Percentiles rank a stretch among this genome's conserved stretches.
Evolutionary conservation across 495 filamentous ascomycete species (phyloP).

Genomic region (Daldinia decipiens): DNA sequence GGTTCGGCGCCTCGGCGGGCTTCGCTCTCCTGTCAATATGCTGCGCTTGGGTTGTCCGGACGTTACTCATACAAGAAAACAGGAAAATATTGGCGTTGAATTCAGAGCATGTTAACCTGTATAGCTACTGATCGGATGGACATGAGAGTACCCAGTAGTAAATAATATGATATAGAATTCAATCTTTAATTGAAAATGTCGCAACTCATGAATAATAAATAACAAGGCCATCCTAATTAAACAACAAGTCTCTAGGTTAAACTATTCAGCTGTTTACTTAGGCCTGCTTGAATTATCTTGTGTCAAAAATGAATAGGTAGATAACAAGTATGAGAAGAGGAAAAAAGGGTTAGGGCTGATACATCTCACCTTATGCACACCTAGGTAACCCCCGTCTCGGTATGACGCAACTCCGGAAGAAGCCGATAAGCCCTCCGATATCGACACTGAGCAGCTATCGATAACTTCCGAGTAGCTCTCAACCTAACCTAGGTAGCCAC

Average conservation of each 20-base stretch:
- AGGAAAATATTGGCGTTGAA: conserved; percentile 20
- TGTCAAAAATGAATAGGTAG: not conserved
- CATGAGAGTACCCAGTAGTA: not conserved
- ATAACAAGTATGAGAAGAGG: not conserved
- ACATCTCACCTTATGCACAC: not conserved
- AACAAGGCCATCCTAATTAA: not conserved
- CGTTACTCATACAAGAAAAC: conserved; percentile 33
- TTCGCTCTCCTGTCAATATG: conserved; percentile 42
- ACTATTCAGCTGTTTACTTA: too few relatives aligned
- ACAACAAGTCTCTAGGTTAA: too few relatives aligned
- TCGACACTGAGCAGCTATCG: conserved; percentile 14
- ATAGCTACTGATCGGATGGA: conserved; percentile 27
- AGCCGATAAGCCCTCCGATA: conserved; percentile 33
- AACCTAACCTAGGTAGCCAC: not conserved
- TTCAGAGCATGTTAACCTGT: conserved; percentile 24
- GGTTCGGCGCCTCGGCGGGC: conserved; percentile 38
- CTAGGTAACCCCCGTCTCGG: not conserved
- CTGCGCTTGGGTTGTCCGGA: conserved; percentile 34
- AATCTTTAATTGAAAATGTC: not conserved
- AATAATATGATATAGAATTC: not conserved
- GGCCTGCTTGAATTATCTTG: not conserved
- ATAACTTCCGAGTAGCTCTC: conserved; percentile 14
- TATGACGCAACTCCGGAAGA: not conserved
- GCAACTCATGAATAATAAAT: not conserved
- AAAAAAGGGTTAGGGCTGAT: not conserved